Percentiles rank a stretch among this genome's conserved stretches.
phyloP scores from a whole-genome alignment of 2,329 filamentous ascomycete species.

The Ophiostoma himal-ulmi region DNA sequence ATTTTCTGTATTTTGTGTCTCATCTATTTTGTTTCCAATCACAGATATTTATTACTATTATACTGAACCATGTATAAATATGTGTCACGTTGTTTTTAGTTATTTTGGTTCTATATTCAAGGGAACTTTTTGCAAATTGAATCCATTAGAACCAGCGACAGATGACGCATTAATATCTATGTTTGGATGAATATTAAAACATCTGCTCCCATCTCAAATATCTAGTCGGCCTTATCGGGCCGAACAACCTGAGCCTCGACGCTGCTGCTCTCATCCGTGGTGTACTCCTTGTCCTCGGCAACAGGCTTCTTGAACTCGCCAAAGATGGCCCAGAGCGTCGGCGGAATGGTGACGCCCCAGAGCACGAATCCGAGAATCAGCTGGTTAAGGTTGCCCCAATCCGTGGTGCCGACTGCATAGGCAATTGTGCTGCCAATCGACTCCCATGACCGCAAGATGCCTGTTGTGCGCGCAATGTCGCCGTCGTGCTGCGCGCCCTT shows the following conservation, averaged over 20 bases:
- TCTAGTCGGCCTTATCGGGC: no score
- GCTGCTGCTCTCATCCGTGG: neutral
- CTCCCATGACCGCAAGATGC: constrained; percentile 1
- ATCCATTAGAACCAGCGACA: no score
- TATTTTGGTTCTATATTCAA: no score
- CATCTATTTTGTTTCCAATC: no score
- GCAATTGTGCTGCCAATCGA: neutral
- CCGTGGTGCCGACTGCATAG: neutral
- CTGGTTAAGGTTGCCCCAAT: neutral
- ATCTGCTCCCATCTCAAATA: no score
- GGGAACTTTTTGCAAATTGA: no score
- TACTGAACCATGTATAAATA: no score
- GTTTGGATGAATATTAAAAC: no score
- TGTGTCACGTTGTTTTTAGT: no score
- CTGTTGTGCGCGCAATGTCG: neutral
- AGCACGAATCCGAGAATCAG: neutral
- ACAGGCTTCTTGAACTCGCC: neutral
- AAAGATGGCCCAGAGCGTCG: neutral
- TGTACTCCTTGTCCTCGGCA: neutral
- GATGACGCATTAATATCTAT: no score
- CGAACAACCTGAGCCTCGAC: neutral
- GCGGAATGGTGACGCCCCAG: neutral
- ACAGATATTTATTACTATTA: no score
- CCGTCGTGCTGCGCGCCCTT: neutral
- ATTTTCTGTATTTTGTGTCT: neutral